A percentile compares a stretch with the other conserved stretches of the same genome.
Conservation (phyloP, 176 grass and related monocot genomes). For the Melocanna baccifera region DNA sequence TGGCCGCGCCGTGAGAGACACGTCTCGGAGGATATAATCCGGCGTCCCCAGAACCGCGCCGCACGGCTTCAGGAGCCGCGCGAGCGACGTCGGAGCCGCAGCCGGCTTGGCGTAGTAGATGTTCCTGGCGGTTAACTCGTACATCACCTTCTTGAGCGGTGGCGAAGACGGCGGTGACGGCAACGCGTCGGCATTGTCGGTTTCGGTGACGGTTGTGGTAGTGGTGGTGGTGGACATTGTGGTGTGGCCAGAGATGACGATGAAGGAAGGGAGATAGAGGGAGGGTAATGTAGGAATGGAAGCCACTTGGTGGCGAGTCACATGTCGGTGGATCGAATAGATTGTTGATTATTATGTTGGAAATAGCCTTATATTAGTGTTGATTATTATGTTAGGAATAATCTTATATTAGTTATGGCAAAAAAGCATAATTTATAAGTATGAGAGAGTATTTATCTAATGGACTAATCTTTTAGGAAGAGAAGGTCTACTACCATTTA, state of each 20-base stretch:
- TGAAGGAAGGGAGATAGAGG: background rate
- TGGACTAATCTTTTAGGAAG: too few relatives aligned
- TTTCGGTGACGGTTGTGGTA: constrained; percentile 28
- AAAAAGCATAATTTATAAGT: too few relatives aligned
- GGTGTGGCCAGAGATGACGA: constrained; percentile 18
- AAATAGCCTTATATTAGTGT: too few relatives aligned
- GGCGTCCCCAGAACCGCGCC: constrained; percentile 16
- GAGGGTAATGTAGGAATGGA: constrained; percentile 5
- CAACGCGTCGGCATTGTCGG: constrained; percentile 22
- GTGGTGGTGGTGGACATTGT: constrained; percentile 41
- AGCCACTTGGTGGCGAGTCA: constrained; percentile 13
- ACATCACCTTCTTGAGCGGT: constrained; percentile 18
- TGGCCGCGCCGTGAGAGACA: constrained; percentile 64
- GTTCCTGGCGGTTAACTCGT: constrained; percentile 69
- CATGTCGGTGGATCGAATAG: constrained; percentile 9
- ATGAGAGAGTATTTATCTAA: too few relatives aligned
- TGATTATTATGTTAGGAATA: too few relatives aligned
- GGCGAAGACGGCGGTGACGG: background rate
- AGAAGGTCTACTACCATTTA: too few relatives aligned
- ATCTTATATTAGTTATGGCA: too few relatives aligned
- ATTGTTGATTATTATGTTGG: constrained; percentile 21
- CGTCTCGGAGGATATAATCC: constrained; percentile 80
- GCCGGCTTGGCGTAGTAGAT: constrained; percentile 83
- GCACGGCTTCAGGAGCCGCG: constrained; percentile 46
- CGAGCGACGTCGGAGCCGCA: constrained; percentile 21